A percentile compares a stretch with the other conserved stretches of the same genome.
Evolutionary conservation across 1,284 basidiomycete species (phyloP).

Genomic region (Melanopsichium pennsylvanicum): DNA sequence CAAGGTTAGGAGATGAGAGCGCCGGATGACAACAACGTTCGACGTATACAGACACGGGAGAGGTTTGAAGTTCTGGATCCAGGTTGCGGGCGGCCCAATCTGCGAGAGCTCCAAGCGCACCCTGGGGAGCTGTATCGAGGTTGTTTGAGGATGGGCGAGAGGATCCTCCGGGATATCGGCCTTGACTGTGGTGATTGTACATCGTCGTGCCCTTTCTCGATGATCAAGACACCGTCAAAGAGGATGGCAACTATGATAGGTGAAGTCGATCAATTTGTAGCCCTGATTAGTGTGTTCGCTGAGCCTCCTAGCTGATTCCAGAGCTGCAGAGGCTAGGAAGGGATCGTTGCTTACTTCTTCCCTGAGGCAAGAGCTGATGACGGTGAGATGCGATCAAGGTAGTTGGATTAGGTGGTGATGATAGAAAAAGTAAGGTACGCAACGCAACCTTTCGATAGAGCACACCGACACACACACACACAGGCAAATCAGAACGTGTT

Average conservation of each 20-base stretch:
- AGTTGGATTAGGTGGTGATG: no score
- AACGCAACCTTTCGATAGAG: no score
- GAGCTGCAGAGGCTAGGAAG: no score
- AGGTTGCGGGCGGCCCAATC: conserved; percentile 59
- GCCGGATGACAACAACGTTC: conserved; percentile 87
- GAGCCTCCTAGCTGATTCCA: no score
- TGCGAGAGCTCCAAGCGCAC: conserved; percentile 44
- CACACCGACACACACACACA: no score
- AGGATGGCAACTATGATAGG: not conserved
- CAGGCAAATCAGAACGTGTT: no score
- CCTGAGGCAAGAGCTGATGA: no score
- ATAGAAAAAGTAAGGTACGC: no score
- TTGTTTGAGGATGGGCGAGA: conserved; percentile 24
- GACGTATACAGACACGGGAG: conserved; percentile 51
- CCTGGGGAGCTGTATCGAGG: conserved; percentile 30
- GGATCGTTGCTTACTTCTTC: no score
- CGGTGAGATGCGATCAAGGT: no score
- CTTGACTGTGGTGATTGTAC: conserved; percentile 46
- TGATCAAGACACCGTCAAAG: not conserved
- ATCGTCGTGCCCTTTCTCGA: conserved; percentile 4
- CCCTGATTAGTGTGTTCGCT: no score
- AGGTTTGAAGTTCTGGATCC: conserved; percentile 49
- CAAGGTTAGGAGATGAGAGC: conserved; percentile 86
- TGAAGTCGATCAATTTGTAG: no score
- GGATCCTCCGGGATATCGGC: conserved; percentile 28